Evolutionary conservation across 441 rosid species (phyloP).

Genomic region (Aquilaria agallochum): DNA sequence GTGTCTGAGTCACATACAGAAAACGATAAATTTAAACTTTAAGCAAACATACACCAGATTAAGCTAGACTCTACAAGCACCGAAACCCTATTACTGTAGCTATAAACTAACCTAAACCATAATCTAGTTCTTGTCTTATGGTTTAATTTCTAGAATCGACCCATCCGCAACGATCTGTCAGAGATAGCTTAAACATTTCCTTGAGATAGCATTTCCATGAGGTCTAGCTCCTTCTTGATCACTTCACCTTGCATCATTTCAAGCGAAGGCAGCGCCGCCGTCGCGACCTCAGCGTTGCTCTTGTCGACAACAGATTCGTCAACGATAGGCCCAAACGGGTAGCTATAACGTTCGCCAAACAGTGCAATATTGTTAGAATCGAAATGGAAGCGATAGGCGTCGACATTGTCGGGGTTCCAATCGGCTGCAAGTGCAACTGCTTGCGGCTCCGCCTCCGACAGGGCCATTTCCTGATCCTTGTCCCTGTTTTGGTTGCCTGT

Average conservation of each 20-base stretch:
- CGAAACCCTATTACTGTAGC: too few relatives aligned
- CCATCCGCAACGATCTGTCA: too few relatives aligned
- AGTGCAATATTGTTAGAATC: constrained; percentile 3
- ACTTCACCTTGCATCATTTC: constrained; percentile 12
- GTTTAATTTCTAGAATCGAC: too few relatives aligned
- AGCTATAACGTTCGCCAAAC: constrained; percentile 10
- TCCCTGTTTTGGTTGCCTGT: not conserved
- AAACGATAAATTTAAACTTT: too few relatives aligned
- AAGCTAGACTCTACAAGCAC: too few relatives aligned
- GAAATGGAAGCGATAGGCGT: too few relatives aligned
- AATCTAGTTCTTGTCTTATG: too few relatives aligned
- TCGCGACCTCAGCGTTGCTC: not conserved
- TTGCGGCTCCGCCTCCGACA: not conserved
- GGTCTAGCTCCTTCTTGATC: constrained; percentile 29
- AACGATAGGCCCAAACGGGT: constrained; percentile 12
- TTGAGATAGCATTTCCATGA: constrained; percentile 32
- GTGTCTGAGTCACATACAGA: too few relatives aligned
- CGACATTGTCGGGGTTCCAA: not conserved
- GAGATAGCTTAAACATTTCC: not conserved
- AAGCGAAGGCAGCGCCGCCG: constrained; percentile 1
- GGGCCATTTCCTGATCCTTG: not conserved
- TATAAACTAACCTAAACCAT: too few relatives aligned
- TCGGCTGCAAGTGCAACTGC: not conserved
- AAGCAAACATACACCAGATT: too few relatives aligned
- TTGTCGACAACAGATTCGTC: constrained; percentile 10